Evolutionary conservation across 2,329 filamentous ascomycete species (phyloP), one percentile per base, ranked within the genome.

Genomic region (Myrmaecium sp.): DNA sequence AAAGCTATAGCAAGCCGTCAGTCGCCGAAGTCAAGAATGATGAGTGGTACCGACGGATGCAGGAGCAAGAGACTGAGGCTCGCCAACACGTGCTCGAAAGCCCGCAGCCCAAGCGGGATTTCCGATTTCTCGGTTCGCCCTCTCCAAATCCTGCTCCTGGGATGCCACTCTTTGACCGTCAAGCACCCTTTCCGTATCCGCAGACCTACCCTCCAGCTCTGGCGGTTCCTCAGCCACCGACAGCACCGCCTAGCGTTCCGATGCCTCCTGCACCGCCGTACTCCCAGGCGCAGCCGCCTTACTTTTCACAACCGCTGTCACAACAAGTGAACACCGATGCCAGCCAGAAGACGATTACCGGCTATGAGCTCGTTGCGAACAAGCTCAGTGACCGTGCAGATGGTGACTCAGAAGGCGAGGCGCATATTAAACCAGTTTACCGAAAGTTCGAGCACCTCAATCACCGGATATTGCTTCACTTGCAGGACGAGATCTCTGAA

Each of bases 401-500:
- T 33, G 30, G 32, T 14, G 37, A 39, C 12, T 32, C 40, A 22
- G 32, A 38, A 33, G 33, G 31, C 30, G 16, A 25, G 12, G 21
- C 23, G 8, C 29, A 34, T 10, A 40, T 51, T 5, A 39, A 42
- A 6, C 80, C 81, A 1, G 65, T 92, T 31, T 93, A 92, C 47
- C 70, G 84, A 22, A 74, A 74, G 30, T 94, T 94, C 42, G 74
- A 80, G 44, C 64, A 69, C 7, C 55, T 93, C 11, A 84, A 89
- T 40, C 82, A 92, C 45, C 73, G 84, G 3, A 55, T 92, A 3
- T 56, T 94, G 3, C 59, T 93, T 0, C 74, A 89, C 34, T 60
- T 92, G 10, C 84, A 93, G 49, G 82, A 92, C 43, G 81, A 92
- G 46, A 68, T 93, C 11, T 62, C 64, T 16, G 76, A 86, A 39